Conservation (phyloP, 257 asterid species). For the Przewalskia tangutica region DNA sequence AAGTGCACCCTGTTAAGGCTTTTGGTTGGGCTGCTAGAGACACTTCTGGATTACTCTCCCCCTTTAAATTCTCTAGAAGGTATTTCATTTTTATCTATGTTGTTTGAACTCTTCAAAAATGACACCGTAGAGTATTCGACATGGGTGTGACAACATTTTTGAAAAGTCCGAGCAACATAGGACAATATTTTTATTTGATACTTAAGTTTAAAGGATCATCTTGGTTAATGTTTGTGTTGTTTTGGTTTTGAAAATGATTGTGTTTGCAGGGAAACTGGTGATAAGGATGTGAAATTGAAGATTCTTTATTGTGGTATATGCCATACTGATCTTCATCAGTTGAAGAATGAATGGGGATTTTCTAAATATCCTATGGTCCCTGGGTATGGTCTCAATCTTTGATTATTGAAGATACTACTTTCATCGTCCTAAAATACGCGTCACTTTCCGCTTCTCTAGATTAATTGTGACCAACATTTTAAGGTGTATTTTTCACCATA, state of each 20-base stretch:
- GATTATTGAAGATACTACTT: neutral
- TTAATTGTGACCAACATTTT: too few species aligned
- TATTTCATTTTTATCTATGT: neutral
- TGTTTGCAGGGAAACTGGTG: slow-evolving; percentile 22
- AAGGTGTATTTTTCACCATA: too few species aligned
- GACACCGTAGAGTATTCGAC: neutral
- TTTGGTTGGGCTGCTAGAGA: slow-evolving; percentile 25
- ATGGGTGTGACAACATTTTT: too few species aligned
- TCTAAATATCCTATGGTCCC: slow-evolving; percentile 34
- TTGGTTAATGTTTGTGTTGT: neutral
- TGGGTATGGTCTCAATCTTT: slow-evolving; percentile 17
- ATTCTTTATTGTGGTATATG: too few species aligned
- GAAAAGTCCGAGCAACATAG: too few species aligned
- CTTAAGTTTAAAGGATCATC: neutral
- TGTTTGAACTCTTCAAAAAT: neutral
- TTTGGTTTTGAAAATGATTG: neutral
- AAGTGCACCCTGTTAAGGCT: neutral
- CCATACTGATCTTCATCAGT: too few species aligned
- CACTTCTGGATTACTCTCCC: slow-evolving; percentile 34
- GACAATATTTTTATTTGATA: neutral
- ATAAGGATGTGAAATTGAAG: slow-evolving; percentile 16
- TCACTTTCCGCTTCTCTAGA: neutral
- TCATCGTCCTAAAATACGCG: neutral
- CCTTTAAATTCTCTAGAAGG: slow-evolving; percentile 38
- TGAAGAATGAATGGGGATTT: neutral